Evolutionary conservation across 75 land plant species (phyloP).

Genomic region (Sequoiadendron giganteum): DNA sequence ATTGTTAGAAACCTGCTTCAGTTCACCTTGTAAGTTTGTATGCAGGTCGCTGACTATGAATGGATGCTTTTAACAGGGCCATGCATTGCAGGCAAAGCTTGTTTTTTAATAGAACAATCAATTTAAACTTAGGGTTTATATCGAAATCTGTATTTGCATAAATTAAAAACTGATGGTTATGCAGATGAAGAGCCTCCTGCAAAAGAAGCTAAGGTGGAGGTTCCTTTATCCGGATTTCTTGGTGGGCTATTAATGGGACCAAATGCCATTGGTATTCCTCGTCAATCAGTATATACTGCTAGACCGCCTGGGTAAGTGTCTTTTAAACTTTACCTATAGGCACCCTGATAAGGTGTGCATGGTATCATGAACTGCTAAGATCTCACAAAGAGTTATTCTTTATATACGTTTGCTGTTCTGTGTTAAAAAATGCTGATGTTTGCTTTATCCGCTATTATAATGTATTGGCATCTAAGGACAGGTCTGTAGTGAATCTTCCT

Average conservation of each 20-base stretch:
- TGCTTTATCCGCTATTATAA: not conserved
- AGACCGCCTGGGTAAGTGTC: slow-evolving; percentile 64
- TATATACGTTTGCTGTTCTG: not conserved
- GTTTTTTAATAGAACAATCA: not conserved
- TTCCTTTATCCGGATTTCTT: slow-evolving; percentile 32
- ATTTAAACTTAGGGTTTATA: not conserved
- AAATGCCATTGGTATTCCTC: slow-evolving; percentile 56
- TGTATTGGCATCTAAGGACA: not conserved
- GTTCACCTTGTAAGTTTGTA: not conserved
- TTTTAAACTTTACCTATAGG: not conserved
- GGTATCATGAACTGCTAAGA: not conserved
- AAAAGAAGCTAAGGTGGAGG: slow-evolving; percentile 75
- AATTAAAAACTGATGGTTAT: slow-evolving; percentile 7
- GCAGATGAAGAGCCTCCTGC: slow-evolving; percentile 83
- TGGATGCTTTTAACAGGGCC: not conserved
- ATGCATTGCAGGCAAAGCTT: not conserved
- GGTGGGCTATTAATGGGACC: slow-evolving; percentile 59
- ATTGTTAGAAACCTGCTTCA: not conserved
- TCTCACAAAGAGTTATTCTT: not conserved
- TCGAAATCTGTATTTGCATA: not conserved
- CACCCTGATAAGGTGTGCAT: not conserved
- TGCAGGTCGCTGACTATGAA: not conserved
- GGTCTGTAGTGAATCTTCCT: not conserved
- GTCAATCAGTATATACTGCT: slow-evolving; percentile 56
- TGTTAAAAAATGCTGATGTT: not conserved